Evolutionary conservation across 805 yeast species (phyloP).

Genomic region (Saccharomycopsis babjevae): DNA sequence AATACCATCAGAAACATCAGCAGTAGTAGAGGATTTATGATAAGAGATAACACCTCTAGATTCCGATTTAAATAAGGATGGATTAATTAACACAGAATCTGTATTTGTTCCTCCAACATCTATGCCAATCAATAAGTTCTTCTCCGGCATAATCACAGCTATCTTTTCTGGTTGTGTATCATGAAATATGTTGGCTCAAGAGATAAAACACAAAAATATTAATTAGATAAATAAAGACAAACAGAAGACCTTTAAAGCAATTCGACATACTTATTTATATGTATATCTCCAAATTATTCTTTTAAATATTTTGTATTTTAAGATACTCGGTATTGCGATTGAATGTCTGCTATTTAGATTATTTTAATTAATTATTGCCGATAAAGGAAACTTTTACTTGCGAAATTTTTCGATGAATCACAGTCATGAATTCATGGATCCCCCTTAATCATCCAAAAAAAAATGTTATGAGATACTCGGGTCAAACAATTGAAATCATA

Average conservation of each 20-base stretch:
- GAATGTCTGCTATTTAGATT: neutral
- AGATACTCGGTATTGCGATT: neutral
- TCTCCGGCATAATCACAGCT: neutral
- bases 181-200: too few species aligned
- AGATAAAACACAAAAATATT: too few species aligned
- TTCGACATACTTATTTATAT: neutral
- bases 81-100: constrained; percentile 36
- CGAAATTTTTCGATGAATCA: neutral
- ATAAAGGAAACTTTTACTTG: neutral
- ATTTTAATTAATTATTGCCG: neutral
- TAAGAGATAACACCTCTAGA: constrained; percentile 31
- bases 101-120: constrained; percentile 47
- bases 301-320: too few species aligned
- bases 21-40: constrained; percentile 35
- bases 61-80: constrained; percentile 21
- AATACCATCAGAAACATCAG: constrained; percentile 36
- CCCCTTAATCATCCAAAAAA: neutral
- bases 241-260: neutral
- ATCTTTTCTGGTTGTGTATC: neutral
- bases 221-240: neutral
- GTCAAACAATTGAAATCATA: neutral
- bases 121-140: constrained; percentile 28
- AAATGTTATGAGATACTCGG: neutral
- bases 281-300: neutral
- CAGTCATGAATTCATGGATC: neutral